phyloP scores from a whole-genome alignment of 2,329 filamentous ascomycete genomes.

The Calonectria pteridis region DNA sequence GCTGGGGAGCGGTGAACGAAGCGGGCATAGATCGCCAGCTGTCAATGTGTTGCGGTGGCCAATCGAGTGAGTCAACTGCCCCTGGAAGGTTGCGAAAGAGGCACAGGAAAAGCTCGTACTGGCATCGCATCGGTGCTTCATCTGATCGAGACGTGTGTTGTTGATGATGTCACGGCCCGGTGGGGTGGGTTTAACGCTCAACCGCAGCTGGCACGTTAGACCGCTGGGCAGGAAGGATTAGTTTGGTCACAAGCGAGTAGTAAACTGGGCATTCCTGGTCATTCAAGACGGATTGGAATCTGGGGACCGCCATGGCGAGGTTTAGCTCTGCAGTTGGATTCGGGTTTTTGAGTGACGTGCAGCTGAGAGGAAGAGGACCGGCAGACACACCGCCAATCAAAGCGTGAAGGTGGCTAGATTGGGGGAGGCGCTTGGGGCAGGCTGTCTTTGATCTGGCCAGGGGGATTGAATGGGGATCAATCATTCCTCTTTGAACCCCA shows the following conservation, averaged over 20 bases:
- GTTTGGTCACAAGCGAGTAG: neutral
- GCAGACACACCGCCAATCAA: slow-evolving; percentile 39
- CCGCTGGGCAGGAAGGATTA: neutral
- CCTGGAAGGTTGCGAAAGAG: slow-evolving; percentile 1
- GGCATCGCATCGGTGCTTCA: neutral
- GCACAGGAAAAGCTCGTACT: neutral
- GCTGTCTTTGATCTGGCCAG: slow-evolving; percentile 28
- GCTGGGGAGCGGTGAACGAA: slow-evolving; percentile 39
- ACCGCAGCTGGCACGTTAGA: neutral
- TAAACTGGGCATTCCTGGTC: slow-evolving; percentile 10
- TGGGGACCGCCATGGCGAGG: slow-evolving; percentile 19
- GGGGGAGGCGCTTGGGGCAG: slow-evolving; percentile 41
- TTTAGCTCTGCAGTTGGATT: slow-evolving; percentile 25
- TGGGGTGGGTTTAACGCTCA: neutral
- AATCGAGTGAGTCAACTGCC: slow-evolving; percentile 14
- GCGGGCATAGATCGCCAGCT: slow-evolving; percentile 35
- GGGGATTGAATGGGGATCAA: slow-evolving; percentile 22
- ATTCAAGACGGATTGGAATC: slow-evolving; percentile 9
- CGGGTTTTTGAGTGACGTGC: slow-evolving; percentile 33
- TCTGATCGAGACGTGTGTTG: slow-evolving; percentile 2
- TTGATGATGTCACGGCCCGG: slow-evolving; percentile 9
- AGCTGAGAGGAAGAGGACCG: slow-evolving; percentile 28
- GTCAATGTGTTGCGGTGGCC: slow-evolving; percentile 31
- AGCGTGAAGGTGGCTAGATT: slow-evolving; percentile 10
- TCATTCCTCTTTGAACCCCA: slow-evolving; percentile 1